Evolutionary conservation across 2,329 filamentous ascomycete genomes (phyloP), one percentile per base, ranked within the genome.

Genomic region (Pseudogymnoascus sp.): DNA sequence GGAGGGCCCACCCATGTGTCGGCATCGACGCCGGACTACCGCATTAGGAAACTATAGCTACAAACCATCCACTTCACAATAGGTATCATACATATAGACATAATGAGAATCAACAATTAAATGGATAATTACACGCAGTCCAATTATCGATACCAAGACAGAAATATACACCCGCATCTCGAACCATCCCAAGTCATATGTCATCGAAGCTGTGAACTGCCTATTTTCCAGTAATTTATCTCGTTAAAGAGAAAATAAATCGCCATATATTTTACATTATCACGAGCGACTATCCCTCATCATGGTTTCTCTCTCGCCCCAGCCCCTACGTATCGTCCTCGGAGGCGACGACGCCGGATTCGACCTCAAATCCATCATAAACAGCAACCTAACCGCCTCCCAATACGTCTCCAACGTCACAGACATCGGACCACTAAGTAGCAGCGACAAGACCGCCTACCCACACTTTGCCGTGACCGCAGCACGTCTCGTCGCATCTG

Each of bases 361-460:
- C 68, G 76, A 74, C 66, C 94, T 94, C 82, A 94, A 92, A 74
- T 82, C 85, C 71, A 81, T 82, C 65, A 85, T 95, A 75, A 89
- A 88, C 71, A 77, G 79, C 58, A 85, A 90, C 69, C 82, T 95
- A 62, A 78, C 85, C 65, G 77, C 81, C 56, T 82, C 88, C 73
- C 74, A 80, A 3, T 82, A 84, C 63, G 88, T 95, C 64, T 74
- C 78, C 60, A 79, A 81, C 63, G 78, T 94, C 64, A 79, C 82
- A 63, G 90, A 95, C 69, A 88, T 94, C 57, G 90, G 90, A 66
- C 67, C 89, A 65, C 76, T 82, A 66, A 76, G 77, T 52, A 69
- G 77, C 59, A 74, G 77, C 61, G 88, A 94, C 78, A 90, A 89
- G 72, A 92, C 88, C 1, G 85, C 89, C 2, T 95, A 95, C 72